phyloP scores from a whole-genome alignment of 2,329 filamentous ascomycete species.

The Phyllosticta capitalensis region DNA sequence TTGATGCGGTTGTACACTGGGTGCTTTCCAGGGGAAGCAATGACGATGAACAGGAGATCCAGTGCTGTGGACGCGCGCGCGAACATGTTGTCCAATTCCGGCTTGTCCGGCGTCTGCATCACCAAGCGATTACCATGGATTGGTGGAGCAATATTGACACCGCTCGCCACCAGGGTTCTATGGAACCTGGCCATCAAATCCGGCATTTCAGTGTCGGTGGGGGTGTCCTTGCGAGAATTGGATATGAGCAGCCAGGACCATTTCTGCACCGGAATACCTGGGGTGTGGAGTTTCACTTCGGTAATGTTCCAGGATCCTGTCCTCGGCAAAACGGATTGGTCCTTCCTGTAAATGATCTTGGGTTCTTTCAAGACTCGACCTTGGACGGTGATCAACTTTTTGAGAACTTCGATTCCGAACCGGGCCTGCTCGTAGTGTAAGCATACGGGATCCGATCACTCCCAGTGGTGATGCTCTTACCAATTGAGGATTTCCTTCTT shows the following conservation, averaged over 20 bases:
- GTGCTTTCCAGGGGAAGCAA: slow-evolving; percentile 21
- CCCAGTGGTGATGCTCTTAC: neutral
- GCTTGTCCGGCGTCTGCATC: slow-evolving; percentile 22
- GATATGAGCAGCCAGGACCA: neutral
- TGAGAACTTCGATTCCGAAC: slow-evolving; percentile 56
- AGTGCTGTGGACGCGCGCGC: slow-evolving; percentile 59
- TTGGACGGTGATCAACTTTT: slow-evolving; percentile 58
- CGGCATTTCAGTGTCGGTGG: neutral
- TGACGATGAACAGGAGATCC: slow-evolving; percentile 18
- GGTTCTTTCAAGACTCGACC: slow-evolving; percentile 60
- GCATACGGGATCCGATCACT: too few relatives aligned
- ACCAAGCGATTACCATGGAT: slow-evolving; percentile 51
- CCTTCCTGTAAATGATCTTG: slow-evolving; percentile 45
- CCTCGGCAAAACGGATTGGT: slow-evolving; percentile 24
- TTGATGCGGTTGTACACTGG: slow-evolving; percentile 23
- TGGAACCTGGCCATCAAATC: slow-evolving; percentile 33
- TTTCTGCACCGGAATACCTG: neutral
- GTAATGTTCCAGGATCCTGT: slow-evolving; percentile 64
- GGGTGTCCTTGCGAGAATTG: neutral
- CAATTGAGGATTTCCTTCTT: slow-evolving; percentile 1
- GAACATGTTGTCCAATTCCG: slow-evolving; percentile 31
- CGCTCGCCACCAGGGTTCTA: slow-evolving; percentile 60
- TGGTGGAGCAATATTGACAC: slow-evolving; percentile 58
- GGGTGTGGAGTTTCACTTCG: neutral
- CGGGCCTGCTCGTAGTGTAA: neutral